Conservation (phyloP, 2,329 filamentous ascomycete species). For the Claviceps spartinae region DNA sequence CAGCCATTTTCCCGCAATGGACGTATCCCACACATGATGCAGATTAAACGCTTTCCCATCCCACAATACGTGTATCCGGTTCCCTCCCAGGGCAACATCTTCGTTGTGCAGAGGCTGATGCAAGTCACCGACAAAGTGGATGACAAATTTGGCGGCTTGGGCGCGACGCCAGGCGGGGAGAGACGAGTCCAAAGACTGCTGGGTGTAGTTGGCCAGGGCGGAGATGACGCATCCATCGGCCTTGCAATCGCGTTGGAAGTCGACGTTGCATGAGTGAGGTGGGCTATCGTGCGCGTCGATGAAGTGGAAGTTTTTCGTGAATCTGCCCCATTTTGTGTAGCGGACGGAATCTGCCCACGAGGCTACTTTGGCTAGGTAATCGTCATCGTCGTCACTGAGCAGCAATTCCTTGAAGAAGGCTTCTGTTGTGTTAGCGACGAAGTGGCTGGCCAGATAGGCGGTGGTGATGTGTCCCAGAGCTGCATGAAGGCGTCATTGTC, state of each 20-base stretch:
- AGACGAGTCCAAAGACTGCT: conserved; percentile 32
- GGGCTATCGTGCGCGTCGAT: conserved; percentile 55
- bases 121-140: conserved; percentile 58
- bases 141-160: conserved; percentile 51
- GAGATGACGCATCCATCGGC: conserved; percentile 47
- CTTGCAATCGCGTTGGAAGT: conserved; percentile 48
- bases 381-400: conserved; percentile 35
- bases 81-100: conserved; percentile 51
- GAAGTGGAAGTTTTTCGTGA: conserved; percentile 51
- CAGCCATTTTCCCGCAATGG: conserved; percentile 51
- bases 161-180: conserved; percentile 33
- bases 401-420: conserved; percentile 44
- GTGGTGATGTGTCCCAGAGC: conserved; percentile 53
- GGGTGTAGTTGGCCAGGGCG: conserved; percentile 48
- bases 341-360: conserved; percentile 55
- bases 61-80: conserved; percentile 52
- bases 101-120: conserved; percentile 57
- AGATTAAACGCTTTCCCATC: conserved; percentile 46
- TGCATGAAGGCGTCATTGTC: conserved; percentile 12
- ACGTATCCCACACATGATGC: conserved; percentile 61
- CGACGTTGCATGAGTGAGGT: conserved; percentile 41
- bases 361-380: conserved; percentile 49
- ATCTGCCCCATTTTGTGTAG: conserved; percentile 49
- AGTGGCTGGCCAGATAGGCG: conserved; percentile 47
- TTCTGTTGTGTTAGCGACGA: conserved; percentile 43